Conservation (phyloP, 169 alveolate genomes). For the Plasmodium chabaudi region DNA sequence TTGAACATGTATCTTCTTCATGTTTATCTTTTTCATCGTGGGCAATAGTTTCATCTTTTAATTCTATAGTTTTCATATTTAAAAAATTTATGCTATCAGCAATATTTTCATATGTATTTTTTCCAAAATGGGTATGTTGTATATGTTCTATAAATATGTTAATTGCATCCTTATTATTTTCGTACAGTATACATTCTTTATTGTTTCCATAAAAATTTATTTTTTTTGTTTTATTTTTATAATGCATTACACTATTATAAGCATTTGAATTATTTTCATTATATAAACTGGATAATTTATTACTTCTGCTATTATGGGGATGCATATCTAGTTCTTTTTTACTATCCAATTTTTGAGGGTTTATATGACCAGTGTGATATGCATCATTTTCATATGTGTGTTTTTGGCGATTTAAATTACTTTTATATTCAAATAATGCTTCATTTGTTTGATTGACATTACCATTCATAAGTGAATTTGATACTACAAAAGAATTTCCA, state of each 20-base stretch:
- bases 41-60: no score
- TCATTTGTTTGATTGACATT: neutral
- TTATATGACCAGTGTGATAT: neutral
- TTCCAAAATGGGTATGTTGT: conserved; percentile 55
- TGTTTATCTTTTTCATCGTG: no score
- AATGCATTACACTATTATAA: neutral
- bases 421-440: neutral
- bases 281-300: neutral
- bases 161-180: conserved; percentile 14
- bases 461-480: neutral
- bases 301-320: neutral
- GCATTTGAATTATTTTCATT: neutral
- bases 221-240: neutral
- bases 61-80: no score
- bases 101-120: conserved; percentile 17
- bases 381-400: neutral
- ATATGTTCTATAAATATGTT: conserved; percentile 65
- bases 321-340: neutral
- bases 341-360: neutral
- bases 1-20: no score
- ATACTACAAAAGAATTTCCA: neutral
- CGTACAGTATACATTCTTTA: conserved; percentile 29
- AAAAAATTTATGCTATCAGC: neutral
- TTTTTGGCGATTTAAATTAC: neutral
- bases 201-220: neutral